Base-by-base conservation (phyloP, 257 asterid species). In the Fraxinus pennsylvanica region DNA sequence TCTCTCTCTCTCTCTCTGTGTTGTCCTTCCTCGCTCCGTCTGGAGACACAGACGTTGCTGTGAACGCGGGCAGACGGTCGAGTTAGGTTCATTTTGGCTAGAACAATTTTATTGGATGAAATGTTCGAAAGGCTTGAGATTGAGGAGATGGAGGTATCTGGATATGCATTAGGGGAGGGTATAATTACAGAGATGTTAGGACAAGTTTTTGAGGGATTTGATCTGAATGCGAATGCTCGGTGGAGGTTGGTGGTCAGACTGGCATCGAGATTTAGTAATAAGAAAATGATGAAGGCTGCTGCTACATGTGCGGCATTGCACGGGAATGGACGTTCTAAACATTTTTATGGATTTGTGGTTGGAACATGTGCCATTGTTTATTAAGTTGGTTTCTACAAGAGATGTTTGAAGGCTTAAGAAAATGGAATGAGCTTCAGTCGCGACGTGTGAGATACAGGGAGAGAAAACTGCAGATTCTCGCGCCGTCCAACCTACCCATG, bases 161-260 rank as follows among this genome's bases (percentile, higher is more conserved):
- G 90, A 68, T 91, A 84, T 71, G 93, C 97, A 66, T 86, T 93
- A 74, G 93, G 89, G 14, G 97, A 91, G 67, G 97, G 97, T 71
- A 93, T 93, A 79, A 80, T 93, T 13, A 71, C 91, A 1, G 96
- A 93, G 87, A 89, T 86, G 90, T 50, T 90, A 71, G 90, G 89
- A 52, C 82, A 75, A 68, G 88, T 63, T 79, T 81, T 76, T 25
- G 50, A 84, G 77, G 87, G 83, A 47, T 83, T 85, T 73, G 88
- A 85, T 84, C 75, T 84, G 88, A 88, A 83, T 75, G 88, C 86
- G 14, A 92, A 90, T 85, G 91, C 91, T 4, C 81, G 97, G 54
- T 91, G 97, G 97, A 83, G 90, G 78, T 88, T 96, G 2, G 86
- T 90, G 80, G 71, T 85, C 80, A 86, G 84, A 85, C 77, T 91